A percentile compares a stretch with the other conserved stretches of the same genome.
Conservation (phyloP, 148 eudicot species). For the Dysphania ambrosioides region DNA sequence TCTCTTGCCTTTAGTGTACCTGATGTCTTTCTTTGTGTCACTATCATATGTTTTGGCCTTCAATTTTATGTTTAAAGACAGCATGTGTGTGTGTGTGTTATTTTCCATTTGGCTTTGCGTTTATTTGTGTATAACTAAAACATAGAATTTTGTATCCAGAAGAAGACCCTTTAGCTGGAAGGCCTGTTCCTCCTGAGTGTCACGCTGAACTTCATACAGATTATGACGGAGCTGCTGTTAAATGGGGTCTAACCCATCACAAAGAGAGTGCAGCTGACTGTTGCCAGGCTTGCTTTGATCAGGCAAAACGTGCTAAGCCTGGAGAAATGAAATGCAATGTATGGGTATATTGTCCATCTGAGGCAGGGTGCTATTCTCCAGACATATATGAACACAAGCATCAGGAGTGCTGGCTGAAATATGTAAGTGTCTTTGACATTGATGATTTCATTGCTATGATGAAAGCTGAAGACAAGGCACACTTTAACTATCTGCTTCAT, state of each 20-base stretch:
- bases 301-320: conserved; percentile 64
- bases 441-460: background rate
- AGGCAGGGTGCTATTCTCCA: conserved; percentile 83
- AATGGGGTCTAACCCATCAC: conserved; percentile 91
- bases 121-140: conserved; percentile 1
- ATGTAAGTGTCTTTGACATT: conserved; percentile 44
- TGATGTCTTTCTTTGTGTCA: background rate
- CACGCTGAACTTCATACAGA: conserved; percentile 75
- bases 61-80: background rate
- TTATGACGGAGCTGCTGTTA: conserved; percentile 80
- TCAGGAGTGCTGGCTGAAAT: conserved; percentile 95
- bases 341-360: conserved; percentile 97
- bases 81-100: background rate
- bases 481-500: background rate
- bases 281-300: conserved; percentile 90
- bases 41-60: background rate
- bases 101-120: background rate
- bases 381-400: conserved; percentile 82
- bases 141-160: conserved; percentile 38
- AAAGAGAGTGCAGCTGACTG: conserved; percentile 93
- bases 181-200: conserved; percentile 73
- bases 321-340: conserved; percentile 76
- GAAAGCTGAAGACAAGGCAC: background rate
- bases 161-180: conserved; percentile 65
- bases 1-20: background rate